Conservation (phyloP, 306 rosid genomes). For the Ormosia emarginata region DNA sequence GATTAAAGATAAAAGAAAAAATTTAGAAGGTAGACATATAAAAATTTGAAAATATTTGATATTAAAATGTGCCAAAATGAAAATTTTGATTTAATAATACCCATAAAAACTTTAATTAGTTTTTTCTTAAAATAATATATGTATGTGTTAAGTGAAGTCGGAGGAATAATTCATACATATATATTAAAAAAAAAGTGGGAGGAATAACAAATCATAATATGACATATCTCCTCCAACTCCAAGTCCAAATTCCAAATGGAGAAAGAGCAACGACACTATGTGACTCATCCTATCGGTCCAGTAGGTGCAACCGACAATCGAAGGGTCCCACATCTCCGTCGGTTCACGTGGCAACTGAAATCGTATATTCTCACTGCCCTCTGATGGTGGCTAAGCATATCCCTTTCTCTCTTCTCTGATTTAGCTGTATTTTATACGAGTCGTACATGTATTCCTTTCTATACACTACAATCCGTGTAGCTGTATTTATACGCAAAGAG, state of each 20-base stretch:
- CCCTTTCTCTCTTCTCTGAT: neutral
- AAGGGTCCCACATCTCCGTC: neutral
- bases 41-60: no score
- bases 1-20: no score
- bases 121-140: no score
- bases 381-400: neutral
- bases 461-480: neutral
- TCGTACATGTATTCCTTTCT: neutral
- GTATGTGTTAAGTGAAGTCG: no score
- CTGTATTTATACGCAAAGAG: neutral
- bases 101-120: no score
- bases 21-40: no score
- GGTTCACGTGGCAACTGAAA: neutral
- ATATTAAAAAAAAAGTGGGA: no score
- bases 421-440: neutral
- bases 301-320: neutral
- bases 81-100: no score
- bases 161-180: no score
- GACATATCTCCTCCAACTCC: no score
- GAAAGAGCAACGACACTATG: neutral
- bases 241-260: neutral
- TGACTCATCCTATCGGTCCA: neutral
- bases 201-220: no score
- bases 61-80: no score
- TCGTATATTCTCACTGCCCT: neutral